Evolutionary conservation across 1,284 basidiomycete genomes (phyloP).

Genomic region (Cryptococcus sp.): DNA sequence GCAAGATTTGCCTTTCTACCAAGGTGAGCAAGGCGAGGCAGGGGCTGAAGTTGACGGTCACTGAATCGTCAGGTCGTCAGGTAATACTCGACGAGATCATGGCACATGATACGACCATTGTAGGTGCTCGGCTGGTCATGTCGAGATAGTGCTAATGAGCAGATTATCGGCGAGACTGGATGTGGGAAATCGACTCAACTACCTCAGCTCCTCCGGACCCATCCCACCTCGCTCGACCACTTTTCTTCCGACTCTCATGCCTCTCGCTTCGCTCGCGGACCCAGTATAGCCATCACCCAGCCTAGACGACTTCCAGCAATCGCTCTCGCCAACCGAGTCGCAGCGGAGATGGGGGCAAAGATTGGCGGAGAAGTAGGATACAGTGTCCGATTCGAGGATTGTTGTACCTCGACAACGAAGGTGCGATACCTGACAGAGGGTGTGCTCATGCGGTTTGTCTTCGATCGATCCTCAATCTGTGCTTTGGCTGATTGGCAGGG

Average conservation of each 20-base stretch:
- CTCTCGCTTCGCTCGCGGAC: conserved; percentile 39
- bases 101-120: conserved; percentile 77
- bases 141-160: neutral
- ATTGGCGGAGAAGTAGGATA: conserved; percentile 81
- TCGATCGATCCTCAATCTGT: neutral
- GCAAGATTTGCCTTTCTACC: conserved; percentile 67
- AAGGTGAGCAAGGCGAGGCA: conserved; percentile 60
- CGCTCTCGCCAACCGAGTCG: conserved; percentile 82
- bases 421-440: conserved; percentile 97
- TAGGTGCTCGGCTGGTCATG: conserved; percentile 12
- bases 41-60: conserved; percentile 3
- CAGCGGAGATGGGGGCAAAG: conserved; percentile 67
- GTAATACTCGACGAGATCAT: conserved; percentile 68
- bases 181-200: conserved; percentile 98
- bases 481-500: neutral
- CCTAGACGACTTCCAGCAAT: conserved; percentile 91
- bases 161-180: conserved; percentile 89
- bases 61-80: conserved; percentile 56
- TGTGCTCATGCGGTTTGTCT: conserved; percentile 86
- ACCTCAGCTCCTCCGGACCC: conserved; percentile 74
- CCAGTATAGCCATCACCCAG: conserved; percentile 82
- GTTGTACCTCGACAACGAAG: conserved; percentile 54
- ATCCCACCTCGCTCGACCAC: conserved; percentile 26
- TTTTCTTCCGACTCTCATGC: conserved; percentile 10
- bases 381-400: conserved; percentile 91